Percentiles rank a stretch among this genome's conserved stretches.
Conservation (phyloP, 2,329 filamentous ascomycete species). For the Cryoendolithus antarcticus region DNA sequence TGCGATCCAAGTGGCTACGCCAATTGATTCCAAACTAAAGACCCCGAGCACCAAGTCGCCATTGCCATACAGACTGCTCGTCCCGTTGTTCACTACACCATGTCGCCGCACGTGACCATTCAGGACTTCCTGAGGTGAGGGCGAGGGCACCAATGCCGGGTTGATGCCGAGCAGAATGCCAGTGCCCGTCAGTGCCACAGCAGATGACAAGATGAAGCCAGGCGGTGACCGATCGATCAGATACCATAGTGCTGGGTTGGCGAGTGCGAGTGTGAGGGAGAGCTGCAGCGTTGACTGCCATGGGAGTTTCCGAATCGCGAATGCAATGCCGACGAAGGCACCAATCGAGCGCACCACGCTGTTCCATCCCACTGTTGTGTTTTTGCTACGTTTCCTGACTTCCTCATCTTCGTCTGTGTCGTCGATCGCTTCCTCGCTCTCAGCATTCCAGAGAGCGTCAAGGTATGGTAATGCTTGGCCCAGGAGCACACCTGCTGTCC, state of each 20-base stretch:
- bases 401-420: slow-evolving; percentile 4
- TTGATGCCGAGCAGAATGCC: slow-evolving; percentile 61
- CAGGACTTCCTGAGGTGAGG: slow-evolving; percentile 34
- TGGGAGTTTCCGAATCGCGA: slow-evolving; percentile 75
- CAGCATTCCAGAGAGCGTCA: slow-evolving; percentile 58
- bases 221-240: slow-evolving; percentile 80
- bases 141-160: slow-evolving; percentile 63
- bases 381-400: slow-evolving; percentile 6
- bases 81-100: slow-evolving; percentile 10
- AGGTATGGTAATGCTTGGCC: slow-evolving; percentile 76
- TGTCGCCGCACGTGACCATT: slow-evolving; percentile 9
- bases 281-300: slow-evolving; percentile 95
- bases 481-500: slow-evolving; percentile 60
- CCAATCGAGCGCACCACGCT: slow-evolving; percentile 56
- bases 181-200: slow-evolving; percentile 64
- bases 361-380: slow-evolving; percentile 46
- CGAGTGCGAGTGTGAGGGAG: slow-evolving; percentile 75
- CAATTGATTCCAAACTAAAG: slow-evolving; percentile 51
- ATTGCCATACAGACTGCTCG: slow-evolving; percentile 4
- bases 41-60: slow-evolving; percentile 31
- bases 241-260: slow-evolving; percentile 92
- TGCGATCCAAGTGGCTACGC: slow-evolving; percentile 74
- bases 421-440: slow-evolving; percentile 29
- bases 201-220: slow-evolving; percentile 66
- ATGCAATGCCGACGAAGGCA: slow-evolving; percentile 61